Evolutionary conservation across 192 early-diverging fungal species (phyloP).

Genomic region (Backusella circina): DNA sequence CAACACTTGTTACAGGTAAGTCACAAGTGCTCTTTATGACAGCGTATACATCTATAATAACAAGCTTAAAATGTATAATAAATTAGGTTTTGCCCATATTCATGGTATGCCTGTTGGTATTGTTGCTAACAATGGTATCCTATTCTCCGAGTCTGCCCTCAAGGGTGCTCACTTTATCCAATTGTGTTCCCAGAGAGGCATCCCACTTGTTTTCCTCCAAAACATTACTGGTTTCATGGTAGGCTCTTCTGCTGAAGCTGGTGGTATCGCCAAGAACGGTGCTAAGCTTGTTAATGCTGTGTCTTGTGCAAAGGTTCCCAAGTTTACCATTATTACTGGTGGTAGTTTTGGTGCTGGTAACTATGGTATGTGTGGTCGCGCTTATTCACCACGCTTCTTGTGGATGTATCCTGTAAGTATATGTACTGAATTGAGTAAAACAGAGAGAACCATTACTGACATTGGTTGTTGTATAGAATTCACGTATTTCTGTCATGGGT

Average conservation of each 20-base stretch:
- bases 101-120: slow-evolving; percentile 92
- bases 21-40: background rate
- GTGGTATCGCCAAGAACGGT: slow-evolving; percentile 97
- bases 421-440: background rate
- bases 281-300: slow-evolving; percentile 96
- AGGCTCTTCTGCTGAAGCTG: slow-evolving; percentile 87
- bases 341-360: slow-evolving; percentile 86
- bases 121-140: slow-evolving; percentile 93
- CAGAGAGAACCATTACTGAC: too few relatives aligned
- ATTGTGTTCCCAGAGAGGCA: slow-evolving; percentile 82
- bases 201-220: slow-evolving; percentile 91
- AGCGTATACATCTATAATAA: background rate
- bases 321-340: slow-evolving; percentile 83
- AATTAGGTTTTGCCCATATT: slow-evolving; percentile 78
- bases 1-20: slow-evolving; percentile 77
- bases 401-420: slow-evolving; percentile 90
- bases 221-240: slow-evolving; percentile 99
- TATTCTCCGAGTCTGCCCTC: slow-evolving; percentile 90
- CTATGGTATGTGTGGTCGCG: slow-evolving; percentile 97
- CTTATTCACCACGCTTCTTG: slow-evolving; percentile 89
- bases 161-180: slow-evolving; percentile 97
- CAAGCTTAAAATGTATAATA: background rate
- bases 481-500: slow-evolving; percentile 96
- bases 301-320: slow-evolving; percentile 88
- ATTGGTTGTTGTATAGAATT: slow-evolving; percentile 39